Evolutionary conservation across 129 eudicot genomes (phyloP).

Genomic region (Arctium lappa): DNA sequence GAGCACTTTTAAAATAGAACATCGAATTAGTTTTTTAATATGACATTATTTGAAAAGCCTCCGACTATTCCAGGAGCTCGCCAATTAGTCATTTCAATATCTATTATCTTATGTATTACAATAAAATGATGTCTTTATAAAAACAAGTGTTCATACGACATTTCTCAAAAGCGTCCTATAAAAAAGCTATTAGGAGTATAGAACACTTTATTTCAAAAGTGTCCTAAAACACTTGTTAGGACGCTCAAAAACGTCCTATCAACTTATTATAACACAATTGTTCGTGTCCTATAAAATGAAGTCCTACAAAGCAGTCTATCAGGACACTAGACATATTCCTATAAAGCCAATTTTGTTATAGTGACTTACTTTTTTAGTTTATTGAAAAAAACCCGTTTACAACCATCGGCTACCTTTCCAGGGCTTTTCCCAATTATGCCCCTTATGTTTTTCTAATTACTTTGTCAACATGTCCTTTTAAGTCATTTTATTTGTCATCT

Average conservation of each 20-base stretch:
- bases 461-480: background rate
- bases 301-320: too few species aligned
- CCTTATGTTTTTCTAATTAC: background rate
- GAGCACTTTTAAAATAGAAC: background rate
- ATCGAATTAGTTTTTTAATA: background rate
- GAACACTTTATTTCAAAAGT: background rate
- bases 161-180: background rate
- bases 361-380: background rate
- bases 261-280: background rate
- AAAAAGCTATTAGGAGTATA: too few species aligned
- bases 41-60: background rate
- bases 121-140: too few species aligned
- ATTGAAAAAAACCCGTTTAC: background rate
- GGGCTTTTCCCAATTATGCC: background rate
- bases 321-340: background rate
- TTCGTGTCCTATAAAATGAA: too few species aligned
- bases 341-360: background rate
- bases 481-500: background rate
- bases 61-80: too few species aligned
- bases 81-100: too few species aligned
- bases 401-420: background rate
- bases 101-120: too few species aligned
- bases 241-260: background rate
- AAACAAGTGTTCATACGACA: background rate
- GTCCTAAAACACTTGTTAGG: background rate